Evolutionary conservation across 2,329 filamentous ascomycete genomes (phyloP).

Genomic region (Nemania abortiva): DNA sequence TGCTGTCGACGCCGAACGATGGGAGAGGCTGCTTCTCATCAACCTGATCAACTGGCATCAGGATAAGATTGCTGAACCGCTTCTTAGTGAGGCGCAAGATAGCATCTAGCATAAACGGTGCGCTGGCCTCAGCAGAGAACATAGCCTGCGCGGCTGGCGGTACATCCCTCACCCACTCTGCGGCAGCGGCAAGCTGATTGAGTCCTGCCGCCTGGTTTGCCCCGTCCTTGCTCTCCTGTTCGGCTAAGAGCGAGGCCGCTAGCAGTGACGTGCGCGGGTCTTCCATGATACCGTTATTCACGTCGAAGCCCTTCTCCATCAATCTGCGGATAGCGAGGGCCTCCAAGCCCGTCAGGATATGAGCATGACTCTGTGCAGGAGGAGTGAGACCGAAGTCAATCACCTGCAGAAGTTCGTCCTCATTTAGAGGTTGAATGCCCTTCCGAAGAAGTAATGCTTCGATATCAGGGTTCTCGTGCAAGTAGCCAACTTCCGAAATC

Average conservation of each 20-base stretch:
- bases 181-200: constrained; percentile 2
- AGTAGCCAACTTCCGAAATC: constrained; percentile 53
- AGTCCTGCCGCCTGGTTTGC: constrained; percentile 10
- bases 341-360: constrained; percentile 45
- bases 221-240: constrained; percentile 17
- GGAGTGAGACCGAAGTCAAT: constrained; percentile 38
- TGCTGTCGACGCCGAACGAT: constrained; percentile 50
- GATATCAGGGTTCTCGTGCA: constrained; percentile 50
- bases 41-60: constrained; percentile 31
- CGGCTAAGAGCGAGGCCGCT: background rate
- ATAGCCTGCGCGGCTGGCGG: background rate
- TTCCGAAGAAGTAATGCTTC: constrained; percentile 38
- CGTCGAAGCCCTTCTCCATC: constrained; percentile 17
- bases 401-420: constrained; percentile 46
- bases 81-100: constrained; percentile 21
- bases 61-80: constrained; percentile 34
- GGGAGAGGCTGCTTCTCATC: constrained; percentile 35
- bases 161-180: background rate
- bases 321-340: constrained; percentile 5
- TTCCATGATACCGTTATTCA: background rate
- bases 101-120: constrained; percentile 10
- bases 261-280: constrained; percentile 7
- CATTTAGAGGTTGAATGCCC: constrained; percentile 43
- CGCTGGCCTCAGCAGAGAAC: background rate
- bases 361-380: constrained; percentile 20